Base-by-base conservation (phyloP, 352 stramenopile species). In the Globisporangium yorkense region DNA sequence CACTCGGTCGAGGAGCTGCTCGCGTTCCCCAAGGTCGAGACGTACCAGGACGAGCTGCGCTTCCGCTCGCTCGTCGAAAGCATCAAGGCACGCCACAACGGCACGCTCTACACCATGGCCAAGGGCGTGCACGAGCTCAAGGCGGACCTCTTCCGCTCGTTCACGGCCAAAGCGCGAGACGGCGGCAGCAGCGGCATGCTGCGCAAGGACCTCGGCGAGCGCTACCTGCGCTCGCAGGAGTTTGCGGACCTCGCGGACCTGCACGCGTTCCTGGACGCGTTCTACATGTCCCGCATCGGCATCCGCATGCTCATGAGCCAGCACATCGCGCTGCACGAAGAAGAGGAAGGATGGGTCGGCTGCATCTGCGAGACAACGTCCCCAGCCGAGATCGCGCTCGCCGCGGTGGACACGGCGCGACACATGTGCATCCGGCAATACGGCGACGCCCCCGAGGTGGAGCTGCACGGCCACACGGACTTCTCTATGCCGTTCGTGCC, bases 301-400 rank as follows among this genome's bases (percentile, higher is more conserved):
- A 99, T 99, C 65, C 96, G 98, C 6, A 99, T 99, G 66, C 85
- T 99, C 61, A 99, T 99, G 80, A 98, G 97, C 37, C 97, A 99
- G 73, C 98, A 99, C 74, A 81, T 99, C 59, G 97, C 96, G 13
- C 77, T 99, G 13, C 90, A 98, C 61, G 78, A 97, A 57, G 72
- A 93, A 59, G 87, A 96, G 62, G 64, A 84, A 47, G 87, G 86
- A 8, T 96, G 86, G 85, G 84, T 94, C 20, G 80, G 82, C 46
- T 97, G 98, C 62, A 98, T 99, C 67, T 99, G 94, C 74, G 92
- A 95, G 64, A 94, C 88, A 44, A 99, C 97, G 20, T 98, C 88
- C 15, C 97, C 97, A 0, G 97, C 96, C 4, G 90, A 99, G 70
- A 96, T 99, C 56, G 95, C 97, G 10, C 89, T 97, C 52, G 89